Evolutionary conservation across 2,329 filamentous ascomycete genomes (phyloP), one percentile per base, ranked within the genome.

Genomic region (Scopulariopsis brevicaulis): DNA sequence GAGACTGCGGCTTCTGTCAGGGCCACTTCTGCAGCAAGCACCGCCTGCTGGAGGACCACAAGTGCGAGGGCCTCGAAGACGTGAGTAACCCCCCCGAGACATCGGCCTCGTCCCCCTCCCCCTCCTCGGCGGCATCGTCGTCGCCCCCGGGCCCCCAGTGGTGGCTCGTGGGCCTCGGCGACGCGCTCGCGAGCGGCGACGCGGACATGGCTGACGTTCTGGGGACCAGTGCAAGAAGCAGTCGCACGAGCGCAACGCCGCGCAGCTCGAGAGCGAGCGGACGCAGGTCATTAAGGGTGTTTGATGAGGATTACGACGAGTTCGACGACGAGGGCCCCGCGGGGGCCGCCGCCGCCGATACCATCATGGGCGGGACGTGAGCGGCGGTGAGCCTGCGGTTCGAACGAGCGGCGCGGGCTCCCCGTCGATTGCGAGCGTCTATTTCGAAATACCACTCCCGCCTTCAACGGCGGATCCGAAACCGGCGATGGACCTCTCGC

Each of bases 1-100:
- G 94, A 58, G 93, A 97, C 77, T 99, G 94, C 75, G 87, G 85
- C 61, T 97, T 97, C 79, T 99, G 94, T 77, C 80, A 87, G 58
- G 91, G 92, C 53, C 89, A 95, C 71, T 97, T 90, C 78, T 99
- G 94, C 75, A 90, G 90, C 66, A 96, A 91, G 77, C 94, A 99
- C 75, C 83, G 94, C 59, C 82, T 97, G 75, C 75, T 97, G 63
- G 94, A 99, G 74, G 89, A 93, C 65, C 94, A 99, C 76, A 90
- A 90, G 75, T 99, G 94, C 77, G 84, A 83, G 63, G 91, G 91
- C 48, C 78, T 99, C 59, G 94, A 97, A 78, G 89, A 96, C 75
- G 84, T 87, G 77, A 77, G 84, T 70, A 63, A 59, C 60, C 62
- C 55, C 61, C 60, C 18, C 55, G 34, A 51, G 32, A 14, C 25